Evolutionary conservation across 2,329 filamentous ascomycete species (phyloP).

Genomic region (Neonectria faginata): DNA sequence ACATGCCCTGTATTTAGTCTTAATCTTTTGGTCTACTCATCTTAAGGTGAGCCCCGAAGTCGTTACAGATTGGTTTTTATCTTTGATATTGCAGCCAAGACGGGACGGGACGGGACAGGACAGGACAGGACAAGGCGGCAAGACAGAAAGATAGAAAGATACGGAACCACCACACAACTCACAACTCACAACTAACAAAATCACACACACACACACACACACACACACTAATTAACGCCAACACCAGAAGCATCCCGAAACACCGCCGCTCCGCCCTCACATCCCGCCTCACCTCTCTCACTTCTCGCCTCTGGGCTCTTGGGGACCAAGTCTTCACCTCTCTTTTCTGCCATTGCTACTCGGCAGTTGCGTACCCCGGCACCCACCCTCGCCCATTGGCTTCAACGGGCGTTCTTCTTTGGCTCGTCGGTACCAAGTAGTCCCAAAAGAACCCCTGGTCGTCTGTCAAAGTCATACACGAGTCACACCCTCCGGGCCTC

Average conservation of each 20-base stretch:
- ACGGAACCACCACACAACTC: not conserved
- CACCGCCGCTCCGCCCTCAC: not conserved
- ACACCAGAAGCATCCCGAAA: not conserved
- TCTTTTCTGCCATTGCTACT: not conserved
- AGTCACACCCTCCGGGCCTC: conserved; percentile 2
- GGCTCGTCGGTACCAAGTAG: not conserved
- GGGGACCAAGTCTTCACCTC: not conserved
- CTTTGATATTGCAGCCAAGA: not conserved
- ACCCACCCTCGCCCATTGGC: not conserved
- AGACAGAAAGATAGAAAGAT: too few relatives aligned
- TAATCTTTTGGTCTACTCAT: not conserved
- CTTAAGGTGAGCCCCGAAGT: not conserved
- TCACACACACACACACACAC: not conserved
- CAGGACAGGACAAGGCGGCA: not conserved
- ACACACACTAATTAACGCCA: not conserved
- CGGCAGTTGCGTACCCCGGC: not conserved
- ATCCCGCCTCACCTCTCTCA: not conserved
- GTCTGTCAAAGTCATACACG: conserved; percentile 1
- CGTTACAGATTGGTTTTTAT: not conserved
- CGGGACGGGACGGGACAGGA: not conserved
- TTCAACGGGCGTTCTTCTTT: not conserved
- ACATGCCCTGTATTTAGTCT: not conserved
- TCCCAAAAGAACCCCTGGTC: not conserved
- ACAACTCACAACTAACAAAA: not conserved
- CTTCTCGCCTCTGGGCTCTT: not conserved